phyloP scores from a whole-genome alignment of 345 rosid genomes.

The Trapa bicornis region DNA sequence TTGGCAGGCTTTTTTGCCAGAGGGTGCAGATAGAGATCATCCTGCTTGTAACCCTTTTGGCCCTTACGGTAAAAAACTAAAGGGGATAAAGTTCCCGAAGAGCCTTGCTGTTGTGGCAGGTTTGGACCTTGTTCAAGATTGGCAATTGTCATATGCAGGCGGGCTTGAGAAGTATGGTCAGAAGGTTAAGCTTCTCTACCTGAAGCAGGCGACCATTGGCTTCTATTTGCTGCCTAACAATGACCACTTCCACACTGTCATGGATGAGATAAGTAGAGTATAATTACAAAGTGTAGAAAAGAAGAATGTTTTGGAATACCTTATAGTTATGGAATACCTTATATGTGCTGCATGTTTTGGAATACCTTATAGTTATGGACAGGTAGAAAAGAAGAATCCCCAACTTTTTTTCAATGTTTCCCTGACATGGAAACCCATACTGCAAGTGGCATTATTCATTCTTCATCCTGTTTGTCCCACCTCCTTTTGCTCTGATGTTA shows the following conservation, averaged over 20 bases:
- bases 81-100: conserved; percentile 58
- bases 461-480: too few species aligned
- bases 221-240: conserved; percentile 81
- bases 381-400: too few species aligned
- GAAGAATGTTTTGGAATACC: too few species aligned
- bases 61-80: conserved; percentile 37
- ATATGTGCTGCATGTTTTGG: too few species aligned
- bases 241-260: conserved; percentile 54
- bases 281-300: neutral
- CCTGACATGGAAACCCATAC: too few species aligned
- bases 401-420: too few species aligned
- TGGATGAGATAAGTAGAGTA: conserved; percentile 47
- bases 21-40: conserved; percentile 76
- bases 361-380: too few species aligned
- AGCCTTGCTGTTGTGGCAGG: conserved; percentile 83
- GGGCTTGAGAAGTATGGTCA: conserved; percentile 67
- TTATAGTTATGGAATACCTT: too few species aligned
- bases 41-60: conserved; percentile 86
- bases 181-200: conserved; percentile 48
- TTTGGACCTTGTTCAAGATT: conserved; percentile 68
- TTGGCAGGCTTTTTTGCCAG: conserved; percentile 83
- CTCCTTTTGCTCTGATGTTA: too few species aligned
- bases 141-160: conserved; percentile 67
- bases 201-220: conserved; percentile 75
- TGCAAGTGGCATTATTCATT: too few species aligned